phyloP scores from a whole-genome alignment of 345 rosid species.

The Salix koriyanagi region DNA sequence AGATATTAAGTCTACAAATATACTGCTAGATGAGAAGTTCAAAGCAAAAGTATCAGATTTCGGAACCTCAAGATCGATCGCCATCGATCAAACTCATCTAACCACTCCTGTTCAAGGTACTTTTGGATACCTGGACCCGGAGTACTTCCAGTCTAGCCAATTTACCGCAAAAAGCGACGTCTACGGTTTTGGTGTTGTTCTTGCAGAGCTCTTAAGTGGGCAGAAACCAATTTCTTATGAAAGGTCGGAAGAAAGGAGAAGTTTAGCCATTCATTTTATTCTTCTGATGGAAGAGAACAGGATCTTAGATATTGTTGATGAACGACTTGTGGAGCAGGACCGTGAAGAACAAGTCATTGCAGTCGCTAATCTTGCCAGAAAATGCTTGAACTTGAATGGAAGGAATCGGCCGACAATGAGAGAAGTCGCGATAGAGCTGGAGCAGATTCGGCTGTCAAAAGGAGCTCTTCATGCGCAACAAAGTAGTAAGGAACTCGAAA shows the following conservation, averaged over 20 bases:
- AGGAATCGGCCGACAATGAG: slow-evolving; percentile 19
- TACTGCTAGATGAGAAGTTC: slow-evolving; percentile 18
- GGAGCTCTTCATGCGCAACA: too few relatives aligned
- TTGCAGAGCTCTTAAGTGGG: slow-evolving; percentile 12
- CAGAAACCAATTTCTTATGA: slow-evolving; percentile 8
- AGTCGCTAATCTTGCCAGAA: slow-evolving; percentile 8
- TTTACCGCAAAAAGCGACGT: slow-evolving; percentile 23
- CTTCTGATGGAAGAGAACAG: slow-evolving; percentile 3
- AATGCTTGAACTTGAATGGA: slow-evolving; percentile 2
- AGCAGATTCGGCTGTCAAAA: neutral
- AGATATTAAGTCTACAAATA: slow-evolving; percentile 19
- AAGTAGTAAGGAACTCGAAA: too few relatives aligned
- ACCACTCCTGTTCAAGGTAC: slow-evolving; percentile 27
- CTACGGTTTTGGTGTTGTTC: slow-evolving; percentile 29
- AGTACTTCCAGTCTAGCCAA: slow-evolving; percentile 13
- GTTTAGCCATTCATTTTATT: slow-evolving; percentile 15
- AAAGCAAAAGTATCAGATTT: slow-evolving; percentile 26
- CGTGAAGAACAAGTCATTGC: neutral
- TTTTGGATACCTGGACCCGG: slow-evolving; percentile 26
- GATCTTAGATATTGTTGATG: neutral
- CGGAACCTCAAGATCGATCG: slow-evolving; percentile 17
- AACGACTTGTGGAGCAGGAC: neutral
- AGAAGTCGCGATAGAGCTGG: slow-evolving; percentile 5
- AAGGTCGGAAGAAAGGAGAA: slow-evolving; percentile 1
- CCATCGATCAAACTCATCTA: slow-evolving; percentile 18